Conservation (phyloP, 306 rosid species). For the Medicago ruthenica region DNA sequence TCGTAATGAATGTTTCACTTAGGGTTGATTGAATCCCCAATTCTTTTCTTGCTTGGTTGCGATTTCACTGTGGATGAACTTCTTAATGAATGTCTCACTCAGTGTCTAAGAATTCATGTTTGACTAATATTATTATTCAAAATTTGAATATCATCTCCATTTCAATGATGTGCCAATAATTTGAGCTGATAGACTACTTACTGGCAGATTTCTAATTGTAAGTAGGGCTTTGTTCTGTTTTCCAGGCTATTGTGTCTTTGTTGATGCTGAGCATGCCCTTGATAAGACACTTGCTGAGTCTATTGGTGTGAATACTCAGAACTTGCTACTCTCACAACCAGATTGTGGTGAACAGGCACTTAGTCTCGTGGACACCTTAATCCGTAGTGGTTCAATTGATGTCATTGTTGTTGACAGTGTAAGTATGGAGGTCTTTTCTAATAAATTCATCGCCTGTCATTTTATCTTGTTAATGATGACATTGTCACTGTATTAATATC, state of each 20-base stretch:
- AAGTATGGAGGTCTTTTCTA: constrained; percentile 52
- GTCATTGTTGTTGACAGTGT: constrained; percentile 97
- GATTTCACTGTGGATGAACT: constrained; percentile 14
- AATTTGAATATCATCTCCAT: constrained; percentile 10
- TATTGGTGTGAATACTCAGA: constrained; percentile 79
- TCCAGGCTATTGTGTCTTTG: constrained; percentile 78
- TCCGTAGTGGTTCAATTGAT: constrained; percentile 93
- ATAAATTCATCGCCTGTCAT: constrained; percentile 5
- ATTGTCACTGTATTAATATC: constrained; percentile 21
- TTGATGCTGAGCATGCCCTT: constrained; percentile 97
- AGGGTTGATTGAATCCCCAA: constrained; percentile 15
- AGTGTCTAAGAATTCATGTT: constrained; percentile 13
- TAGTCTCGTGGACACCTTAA: constrained; percentile 85
- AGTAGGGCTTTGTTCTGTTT: constrained; percentile 18
- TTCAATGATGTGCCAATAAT: constrained; percentile 7
- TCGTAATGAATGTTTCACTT: too few relatives aligned
- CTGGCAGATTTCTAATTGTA: constrained; percentile 30
- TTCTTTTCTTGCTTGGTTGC: background rate
- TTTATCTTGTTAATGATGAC: background rate
- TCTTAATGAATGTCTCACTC: constrained; percentile 9
- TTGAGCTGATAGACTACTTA: constrained; percentile 27
- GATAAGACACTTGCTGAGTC: constrained; percentile 80
- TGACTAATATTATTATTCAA: constrained; percentile 26
- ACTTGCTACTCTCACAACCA: constrained; percentile 89
- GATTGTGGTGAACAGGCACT: constrained; percentile 97